These are phyloP conservation scores for Debaryomycetaceae sp. DNA, from an alignment of 1,139 yeast genomes.

Conservation along the genomic window DNA sequence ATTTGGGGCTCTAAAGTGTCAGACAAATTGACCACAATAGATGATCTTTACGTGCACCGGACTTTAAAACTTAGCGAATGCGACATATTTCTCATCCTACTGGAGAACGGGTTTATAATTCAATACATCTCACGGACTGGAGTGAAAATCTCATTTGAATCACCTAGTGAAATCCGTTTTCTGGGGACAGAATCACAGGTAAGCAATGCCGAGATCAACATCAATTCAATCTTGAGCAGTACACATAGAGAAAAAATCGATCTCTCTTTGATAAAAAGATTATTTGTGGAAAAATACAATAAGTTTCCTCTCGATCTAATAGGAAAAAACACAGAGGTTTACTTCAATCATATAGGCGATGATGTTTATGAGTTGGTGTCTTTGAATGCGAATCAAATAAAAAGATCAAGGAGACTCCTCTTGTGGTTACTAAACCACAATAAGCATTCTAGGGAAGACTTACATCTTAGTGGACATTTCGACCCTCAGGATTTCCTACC, in stretches of 20 bases:
- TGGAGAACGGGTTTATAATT: constrained; percentile 44
- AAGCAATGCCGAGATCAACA: constrained; percentile 30
- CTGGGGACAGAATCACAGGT: constrained; percentile 34
- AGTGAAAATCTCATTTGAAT: constrained; percentile 44
- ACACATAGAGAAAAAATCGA: constrained; percentile 32
- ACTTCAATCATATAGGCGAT: constrained; percentile 21
- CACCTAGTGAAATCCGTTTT: constrained; percentile 17
- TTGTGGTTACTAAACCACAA: constrained; percentile 38
- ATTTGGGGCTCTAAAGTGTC: constrained; percentile 39
- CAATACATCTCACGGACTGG: constrained; percentile 54
- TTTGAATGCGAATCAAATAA: constrained; percentile 23
- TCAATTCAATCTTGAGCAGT: constrained; percentile 29
- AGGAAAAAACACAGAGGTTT: constrained; percentile 33
- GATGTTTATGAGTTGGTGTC: constrained; percentile 29
- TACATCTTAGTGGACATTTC: constrained; percentile 16
- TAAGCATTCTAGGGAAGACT: constrained; percentile 20
- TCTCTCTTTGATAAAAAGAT: constrained; percentile 19
- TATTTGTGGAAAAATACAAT: constrained; percentile 23
- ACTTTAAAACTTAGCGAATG: constrained; percentile 34
- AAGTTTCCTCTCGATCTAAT: constrained; percentile 24
- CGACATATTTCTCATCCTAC: constrained; percentile 49
- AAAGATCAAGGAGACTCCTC: constrained; percentile 35
- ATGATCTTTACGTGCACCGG: constrained; percentile 38
- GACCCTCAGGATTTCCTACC: constrained; percentile 18
- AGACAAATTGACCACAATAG: constrained; percentile 26